phyloP scores from a whole-genome alignment of 345 rosid genomes.

The Acer negundo region DNA sequence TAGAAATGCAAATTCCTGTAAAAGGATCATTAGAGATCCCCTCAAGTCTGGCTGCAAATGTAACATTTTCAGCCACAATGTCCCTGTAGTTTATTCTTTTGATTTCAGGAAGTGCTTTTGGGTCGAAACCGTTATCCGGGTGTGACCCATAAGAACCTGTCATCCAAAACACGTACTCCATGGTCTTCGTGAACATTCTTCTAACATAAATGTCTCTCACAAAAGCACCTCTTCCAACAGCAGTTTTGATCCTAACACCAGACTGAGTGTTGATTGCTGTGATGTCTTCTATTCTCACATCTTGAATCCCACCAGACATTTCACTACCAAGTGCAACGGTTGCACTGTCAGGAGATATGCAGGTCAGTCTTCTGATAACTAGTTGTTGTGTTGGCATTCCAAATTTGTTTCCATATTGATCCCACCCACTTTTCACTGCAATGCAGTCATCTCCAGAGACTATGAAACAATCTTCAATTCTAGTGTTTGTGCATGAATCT shows the following conservation, averaged over 20 bases:
- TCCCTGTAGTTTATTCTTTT: constrained; percentile 53
- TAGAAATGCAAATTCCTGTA: constrained; percentile 69
- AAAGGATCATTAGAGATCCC: constrained; percentile 41
- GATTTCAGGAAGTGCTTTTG: constrained; percentile 59
- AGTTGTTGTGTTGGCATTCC: constrained; percentile 56
- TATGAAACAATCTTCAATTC: constrained; percentile 62
- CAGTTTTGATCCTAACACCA: constrained; percentile 66
- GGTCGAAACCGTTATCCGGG: constrained; percentile 59
- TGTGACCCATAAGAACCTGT: constrained; percentile 61
- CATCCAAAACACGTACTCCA: constrained; percentile 88
- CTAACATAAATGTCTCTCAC: constrained; percentile 64
- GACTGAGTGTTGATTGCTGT: constrained; percentile 57
- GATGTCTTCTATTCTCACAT: constrained; percentile 61
- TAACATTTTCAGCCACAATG: constrained; percentile 60
- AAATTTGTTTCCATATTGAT: constrained; percentile 59
- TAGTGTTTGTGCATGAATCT: constrained; percentile 79
- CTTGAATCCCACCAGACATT: constrained; percentile 78
- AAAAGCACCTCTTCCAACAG: constrained; percentile 65
- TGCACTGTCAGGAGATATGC: constrained; percentile 84
- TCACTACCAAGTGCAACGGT: constrained; percentile 76
- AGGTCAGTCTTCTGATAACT: constrained; percentile 56
- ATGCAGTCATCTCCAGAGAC: constrained; percentile 83
- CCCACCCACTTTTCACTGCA: constrained; percentile 85
- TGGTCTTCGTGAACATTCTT: constrained; percentile 50
- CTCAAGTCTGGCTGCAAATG: constrained; percentile 43